These are phyloP conservation scores for Cyclotella sp. DNA, from an alignment of 108 stramenopile species.

Conservation along the genomic window DNA sequence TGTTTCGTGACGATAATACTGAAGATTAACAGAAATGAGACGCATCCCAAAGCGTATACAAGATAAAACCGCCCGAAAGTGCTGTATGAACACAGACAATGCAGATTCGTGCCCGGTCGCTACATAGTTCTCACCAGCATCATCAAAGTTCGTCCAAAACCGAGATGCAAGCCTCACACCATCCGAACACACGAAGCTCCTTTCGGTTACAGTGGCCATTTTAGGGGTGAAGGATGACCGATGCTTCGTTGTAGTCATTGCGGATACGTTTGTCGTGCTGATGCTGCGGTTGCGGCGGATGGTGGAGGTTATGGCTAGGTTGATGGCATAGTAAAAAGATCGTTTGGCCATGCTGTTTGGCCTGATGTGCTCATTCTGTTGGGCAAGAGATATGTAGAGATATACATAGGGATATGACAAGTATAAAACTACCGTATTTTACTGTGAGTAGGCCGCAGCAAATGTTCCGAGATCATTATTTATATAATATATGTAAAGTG, in stretches of 20 bases:
- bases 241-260: not conserved
- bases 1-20: no score
- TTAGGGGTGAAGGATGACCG: slow-evolving; percentile 6
- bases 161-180: slow-evolving; percentile 36
- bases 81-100: no score
- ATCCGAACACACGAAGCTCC: slow-evolving; percentile 40
- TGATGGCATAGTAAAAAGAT: not conserved
- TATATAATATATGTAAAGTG: no score
- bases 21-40: no score
- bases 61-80: no score
- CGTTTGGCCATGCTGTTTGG: not conserved
- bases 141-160: slow-evolving; percentile 43
- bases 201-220: slow-evolving; percentile 18
- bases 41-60: not conserved
- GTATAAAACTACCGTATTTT: no score
- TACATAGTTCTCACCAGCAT: slow-evolving; percentile 1
- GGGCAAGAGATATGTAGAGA: no score
- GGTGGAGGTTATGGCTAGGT: slow-evolving; percentile 13
- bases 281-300: not conserved
- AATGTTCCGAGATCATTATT: no score
- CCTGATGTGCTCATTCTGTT: no score
- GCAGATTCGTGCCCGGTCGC: not conserved
- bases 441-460: no score
- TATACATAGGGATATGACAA: no score
- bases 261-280: not conserved